A percentile compares a stretch with the other conserved stretches of the same genome.
These are phyloP conservation scores for Psophocarpus tetragonolobus DNA, from an alignment of 306 rosid genomes.

Conservation along the genomic window DNA sequence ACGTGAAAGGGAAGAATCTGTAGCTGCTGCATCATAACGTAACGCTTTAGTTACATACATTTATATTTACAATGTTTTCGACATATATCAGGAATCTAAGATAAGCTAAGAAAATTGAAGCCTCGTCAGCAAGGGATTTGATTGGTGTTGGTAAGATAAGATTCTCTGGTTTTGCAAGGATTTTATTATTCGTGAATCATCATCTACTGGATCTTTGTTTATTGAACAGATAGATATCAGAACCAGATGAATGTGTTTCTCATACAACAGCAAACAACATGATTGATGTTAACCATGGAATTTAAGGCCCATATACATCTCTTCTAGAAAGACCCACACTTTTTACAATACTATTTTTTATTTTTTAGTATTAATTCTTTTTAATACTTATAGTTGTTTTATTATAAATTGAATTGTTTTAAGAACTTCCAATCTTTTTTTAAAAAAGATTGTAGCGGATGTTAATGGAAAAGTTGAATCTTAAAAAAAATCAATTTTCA, in stretches of 20 bases:
- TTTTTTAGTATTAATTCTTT: no score
- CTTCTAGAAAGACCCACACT: no score
- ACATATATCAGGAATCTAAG: conserved; percentile 19
- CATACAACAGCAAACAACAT: background rate
- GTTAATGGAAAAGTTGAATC: no score
- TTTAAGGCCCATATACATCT: no score
- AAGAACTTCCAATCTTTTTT: no score
- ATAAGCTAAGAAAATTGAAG: conserved; percentile 27
- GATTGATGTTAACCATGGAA: background rate
- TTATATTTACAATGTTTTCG: conserved; percentile 6
- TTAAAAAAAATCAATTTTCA: no score
- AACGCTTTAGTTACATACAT: background rate
- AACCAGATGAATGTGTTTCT: background rate
- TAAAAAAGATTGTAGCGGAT: no score
- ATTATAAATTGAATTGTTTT: no score
- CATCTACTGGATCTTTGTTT: background rate
- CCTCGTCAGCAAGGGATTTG: conserved; percentile 32
- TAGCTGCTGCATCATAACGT: conserved; percentile 11
- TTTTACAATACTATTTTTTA: no score
- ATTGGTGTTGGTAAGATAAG: conserved; percentile 48
- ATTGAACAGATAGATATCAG: background rate
- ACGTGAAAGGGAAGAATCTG: background rate
- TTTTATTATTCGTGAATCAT: conserved; percentile 2
- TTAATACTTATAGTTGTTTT: no score
- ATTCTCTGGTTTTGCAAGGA: conserved; percentile 15